Percentiles rank a stretch among this genome's conserved stretches.
phyloP scores from a whole-genome alignment of 345 rosid genomes.

The Lepidium africanum region DNA sequence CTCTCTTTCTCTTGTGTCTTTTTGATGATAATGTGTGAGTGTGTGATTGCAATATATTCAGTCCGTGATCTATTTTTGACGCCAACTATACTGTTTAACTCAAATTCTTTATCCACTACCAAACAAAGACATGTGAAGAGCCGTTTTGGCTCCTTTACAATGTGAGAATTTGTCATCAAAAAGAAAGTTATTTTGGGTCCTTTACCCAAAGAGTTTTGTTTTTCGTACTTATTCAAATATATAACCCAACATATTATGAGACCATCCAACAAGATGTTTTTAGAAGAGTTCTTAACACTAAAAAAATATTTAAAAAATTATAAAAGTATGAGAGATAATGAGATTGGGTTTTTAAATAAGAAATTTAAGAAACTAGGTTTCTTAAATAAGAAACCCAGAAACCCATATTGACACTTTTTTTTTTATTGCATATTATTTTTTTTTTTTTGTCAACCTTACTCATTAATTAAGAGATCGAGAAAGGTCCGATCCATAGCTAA shows the following conservation, averaged over 20 bases:
- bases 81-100: slow-evolving; percentile 39
- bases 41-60: slow-evolving; percentile 31
- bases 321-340: too few species aligned
- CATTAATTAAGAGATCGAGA: too few species aligned
- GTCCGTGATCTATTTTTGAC: slow-evolving; percentile 64
- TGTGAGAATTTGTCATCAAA: slow-evolving; percentile 5
- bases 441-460: too few species aligned
- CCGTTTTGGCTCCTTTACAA: slow-evolving; percentile 33
- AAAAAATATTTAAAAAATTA: too few species aligned
- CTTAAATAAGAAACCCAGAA: too few species aligned
- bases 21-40: slow-evolving; percentile 19
- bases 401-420: too few species aligned
- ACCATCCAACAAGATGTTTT: too few species aligned
- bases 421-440: too few species aligned
- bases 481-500: too few species aligned
- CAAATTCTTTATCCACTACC: slow-evolving; percentile 38
- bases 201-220: slow-evolving; percentile 1
- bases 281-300: too few species aligned
- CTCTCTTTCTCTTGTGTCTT: neutral
- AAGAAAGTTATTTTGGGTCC: neutral
- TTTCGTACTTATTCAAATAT: neutral
- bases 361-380: too few species aligned
- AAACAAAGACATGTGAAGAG: slow-evolving; percentile 88
- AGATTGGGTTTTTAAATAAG: too few species aligned
- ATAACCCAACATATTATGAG: neutral